Conservation (phyloP, 2,329 filamentous ascomycete genomes). For the Leptographium flavum region DNA sequence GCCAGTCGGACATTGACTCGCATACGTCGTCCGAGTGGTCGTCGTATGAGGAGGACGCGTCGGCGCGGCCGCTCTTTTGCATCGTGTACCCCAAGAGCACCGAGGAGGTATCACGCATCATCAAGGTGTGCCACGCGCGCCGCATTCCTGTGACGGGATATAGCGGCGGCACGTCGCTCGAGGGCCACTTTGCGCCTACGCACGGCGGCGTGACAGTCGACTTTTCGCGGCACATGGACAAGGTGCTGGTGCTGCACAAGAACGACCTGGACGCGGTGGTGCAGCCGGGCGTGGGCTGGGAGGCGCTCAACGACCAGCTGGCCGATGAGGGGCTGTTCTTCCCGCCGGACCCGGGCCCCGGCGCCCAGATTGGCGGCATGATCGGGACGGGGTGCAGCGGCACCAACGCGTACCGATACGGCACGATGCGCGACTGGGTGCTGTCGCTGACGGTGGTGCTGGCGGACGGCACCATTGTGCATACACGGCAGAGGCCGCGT, state of each 20-base stretch:
- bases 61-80: slow-evolving; percentile 44
- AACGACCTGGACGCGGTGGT: slow-evolving; percentile 64
- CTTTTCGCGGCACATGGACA: slow-evolving; percentile 76
- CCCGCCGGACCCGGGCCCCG: slow-evolving; percentile 80
- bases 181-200: slow-evolving; percentile 79
- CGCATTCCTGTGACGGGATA: slow-evolving; percentile 77
- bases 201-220: slow-evolving; percentile 62
- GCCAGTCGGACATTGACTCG: slow-evolving; percentile 35
- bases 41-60: slow-evolving; percentile 28
- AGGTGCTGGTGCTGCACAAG: slow-evolving; percentile 62
- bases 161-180: slow-evolving; percentile 76
- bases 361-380: slow-evolving; percentile 87
- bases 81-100: slow-evolving; percentile 66
- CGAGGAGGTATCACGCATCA: slow-evolving; percentile 71
- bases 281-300: slow-evolving; percentile 76
- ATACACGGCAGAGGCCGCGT: slow-evolving; percentile 73
- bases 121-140: slow-evolving; percentile 74
- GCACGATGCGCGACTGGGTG: slow-evolving; percentile 93
- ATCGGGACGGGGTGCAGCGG: slow-evolving; percentile 60
- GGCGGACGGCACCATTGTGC: slow-evolving; percentile 79
- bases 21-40: slow-evolving; percentile 52
- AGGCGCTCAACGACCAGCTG: slow-evolving; percentile 67
- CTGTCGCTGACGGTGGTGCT: slow-evolving; percentile 74
- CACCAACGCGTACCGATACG: slow-evolving; percentile 84
- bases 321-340: slow-evolving; percentile 68